phyloP scores from a whole-genome alignment of 129 eudicot genomes.

The Flaveria linearis region DNA sequence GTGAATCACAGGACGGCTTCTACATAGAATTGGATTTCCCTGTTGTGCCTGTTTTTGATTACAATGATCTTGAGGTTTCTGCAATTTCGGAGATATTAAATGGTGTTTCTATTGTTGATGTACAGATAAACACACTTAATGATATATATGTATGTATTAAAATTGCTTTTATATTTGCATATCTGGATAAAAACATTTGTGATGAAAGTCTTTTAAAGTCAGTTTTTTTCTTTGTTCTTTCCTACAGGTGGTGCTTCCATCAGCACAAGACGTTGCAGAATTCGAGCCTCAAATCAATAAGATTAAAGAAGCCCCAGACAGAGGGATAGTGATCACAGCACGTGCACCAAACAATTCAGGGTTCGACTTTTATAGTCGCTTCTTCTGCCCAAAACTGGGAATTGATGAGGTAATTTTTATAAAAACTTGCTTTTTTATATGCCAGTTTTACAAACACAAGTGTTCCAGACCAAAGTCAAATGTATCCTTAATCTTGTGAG shows the following conservation, averaged over 20 bases:
- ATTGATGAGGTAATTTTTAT: conserved; percentile 53
- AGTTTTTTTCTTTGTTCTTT: conserved; percentile 16
- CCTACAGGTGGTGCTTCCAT: conserved; percentile 67
- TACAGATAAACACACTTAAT: conserved; percentile 48
- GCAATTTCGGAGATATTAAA: conserved; percentile 55
- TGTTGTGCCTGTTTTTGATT: conserved; percentile 49
- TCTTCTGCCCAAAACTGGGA: conserved; percentile 81
- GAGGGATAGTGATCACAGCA: conserved; percentile 70
- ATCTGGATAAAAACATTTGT: neutral
- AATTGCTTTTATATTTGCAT: conserved; percentile 13
- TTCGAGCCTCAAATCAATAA: conserved; percentile 52
- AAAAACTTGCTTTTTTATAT: neutral
- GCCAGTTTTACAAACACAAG: neutral
- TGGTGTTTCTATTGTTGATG: conserved; percentile 58
- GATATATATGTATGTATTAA: conserved; percentile 65
- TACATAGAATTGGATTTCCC: conserved; percentile 78
- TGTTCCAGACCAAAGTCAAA: conserved; percentile 4
- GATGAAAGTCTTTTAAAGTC: neutral
- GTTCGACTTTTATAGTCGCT: conserved; percentile 80
- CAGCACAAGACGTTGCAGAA: conserved; percentile 61
- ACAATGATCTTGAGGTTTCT: conserved; percentile 38
- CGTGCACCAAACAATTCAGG: conserved; percentile 68
- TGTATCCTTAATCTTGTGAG: neutral
- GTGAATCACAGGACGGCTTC: conserved; percentile 35
- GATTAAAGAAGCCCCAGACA: conserved; percentile 57